Evolutionary conservation across 441 rosid species (phyloP).

Genomic region (Adansonia madagascariensis): DNA sequence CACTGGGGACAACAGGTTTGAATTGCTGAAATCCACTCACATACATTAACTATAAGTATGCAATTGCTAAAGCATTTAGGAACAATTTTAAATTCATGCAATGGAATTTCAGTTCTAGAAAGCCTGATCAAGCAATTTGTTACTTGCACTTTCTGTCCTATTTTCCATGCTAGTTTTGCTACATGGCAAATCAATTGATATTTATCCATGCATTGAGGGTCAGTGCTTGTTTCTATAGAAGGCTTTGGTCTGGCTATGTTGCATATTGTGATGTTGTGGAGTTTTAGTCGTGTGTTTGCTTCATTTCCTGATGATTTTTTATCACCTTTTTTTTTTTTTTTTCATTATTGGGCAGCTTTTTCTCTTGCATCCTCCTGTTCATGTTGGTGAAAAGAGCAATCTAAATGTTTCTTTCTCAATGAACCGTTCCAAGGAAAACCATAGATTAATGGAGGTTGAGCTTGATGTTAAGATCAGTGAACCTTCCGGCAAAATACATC

Average conservation of each 20-base stretch:
- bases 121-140: not conserved
- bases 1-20: slow-evolving; percentile 99
- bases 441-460: slow-evolving; percentile 86
- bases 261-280: slow-evolving; percentile 2
- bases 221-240: not conserved
- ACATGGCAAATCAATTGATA: not conserved
- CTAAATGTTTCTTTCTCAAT: slow-evolving; percentile 65
- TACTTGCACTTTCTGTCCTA: not conserved
- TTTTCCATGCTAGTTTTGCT: not conserved
- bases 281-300: not conserved
- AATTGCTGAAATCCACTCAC: not conserved
- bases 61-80: not conserved
- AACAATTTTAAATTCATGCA: not conserved
- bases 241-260: not conserved
- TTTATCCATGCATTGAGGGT: not conserved
- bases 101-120: not conserved
- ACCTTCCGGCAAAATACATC: slow-evolving; percentile 53
- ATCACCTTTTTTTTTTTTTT: not conserved
- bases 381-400: slow-evolving; percentile 59
- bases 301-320: slow-evolving; percentile 24
- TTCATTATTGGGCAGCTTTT: slow-evolving; percentile 62
- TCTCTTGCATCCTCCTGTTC: slow-evolving; percentile 59
- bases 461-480: slow-evolving; percentile 61
- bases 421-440: slow-evolving; percentile 87
- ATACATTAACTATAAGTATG: not conserved